These are phyloP conservation scores for Fusarium praegraminearum DNA, from an alignment of 2,329 filamentous ascomycete genomes.

Conservation along the genomic window DNA sequence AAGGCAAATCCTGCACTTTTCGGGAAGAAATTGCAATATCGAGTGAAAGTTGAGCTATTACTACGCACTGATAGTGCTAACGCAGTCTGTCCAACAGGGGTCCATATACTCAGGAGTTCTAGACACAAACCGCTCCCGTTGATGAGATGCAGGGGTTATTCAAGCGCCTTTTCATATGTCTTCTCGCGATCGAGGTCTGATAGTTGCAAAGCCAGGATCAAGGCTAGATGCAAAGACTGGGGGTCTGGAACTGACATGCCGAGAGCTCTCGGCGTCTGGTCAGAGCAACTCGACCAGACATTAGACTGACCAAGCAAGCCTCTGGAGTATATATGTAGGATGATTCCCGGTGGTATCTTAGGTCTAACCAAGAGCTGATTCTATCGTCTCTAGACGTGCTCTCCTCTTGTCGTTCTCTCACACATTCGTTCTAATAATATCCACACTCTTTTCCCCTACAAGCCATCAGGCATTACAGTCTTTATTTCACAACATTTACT, in stretches of 20 bases:
- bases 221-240: constrained; percentile 21
- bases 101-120: constrained; percentile 12
- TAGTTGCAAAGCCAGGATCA: constrained; percentile 7
- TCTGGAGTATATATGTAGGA: constrained; percentile 17
- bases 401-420: constrained; percentile 24
- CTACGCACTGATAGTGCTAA: constrained; percentile 8
- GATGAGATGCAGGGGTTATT: constrained; percentile 14
- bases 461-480: constrained; percentile 8
- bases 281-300: not conserved
- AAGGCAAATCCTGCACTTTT: not conserved
- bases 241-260: constrained; percentile 32
- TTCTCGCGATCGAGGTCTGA: constrained; percentile 8
- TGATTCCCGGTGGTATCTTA: not conserved
- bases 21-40: constrained; percentile 9
- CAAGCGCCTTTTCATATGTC: constrained; percentile 8
- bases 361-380: constrained; percentile 2
- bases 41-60: constrained; percentile 9
- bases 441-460: constrained; percentile 15
- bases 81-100: constrained; percentile 5
- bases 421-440: constrained; percentile 6
- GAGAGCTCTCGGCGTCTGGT: constrained; percentile 31
- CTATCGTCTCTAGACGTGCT: constrained; percentile 16
- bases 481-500: constrained; percentile 1
- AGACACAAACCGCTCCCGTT: constrained; percentile 22
- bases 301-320: not conserved